Base-by-base conservation (phyloP, 2,329 filamentous ascomycete species). In the Rutstroemia sp. region DNA sequence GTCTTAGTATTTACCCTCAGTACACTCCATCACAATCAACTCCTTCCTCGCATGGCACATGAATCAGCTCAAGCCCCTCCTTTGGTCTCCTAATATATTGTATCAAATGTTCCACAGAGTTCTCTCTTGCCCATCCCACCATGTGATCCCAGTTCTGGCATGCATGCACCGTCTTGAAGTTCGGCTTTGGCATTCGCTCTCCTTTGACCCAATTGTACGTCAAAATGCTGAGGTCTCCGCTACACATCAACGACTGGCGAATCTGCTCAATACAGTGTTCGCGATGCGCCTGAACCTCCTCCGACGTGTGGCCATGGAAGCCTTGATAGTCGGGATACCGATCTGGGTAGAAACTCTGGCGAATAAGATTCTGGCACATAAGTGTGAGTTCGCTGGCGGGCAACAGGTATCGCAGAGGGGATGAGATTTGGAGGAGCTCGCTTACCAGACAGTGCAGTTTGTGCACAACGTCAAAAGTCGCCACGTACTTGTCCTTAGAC, bases 151-250 rank as follows among this genome's bases (percentile, higher is more conserved):
- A 34, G 10, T 37, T 37, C 21, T 49, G 48, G 27, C 48, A 49
- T n/a, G 14, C 8, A 21, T 49, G 30, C 4, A 21, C 21, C 14
- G 16, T 49, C 27, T 37, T 49, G 34, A 49, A 49, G 14, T 38
- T 49, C 9, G 48, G 25, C 14, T 49, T 49, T 49, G 48, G 48
- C 27, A 49, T 38, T 37, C n/a, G 27, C n/a, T 49, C 27, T 19
- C 27, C 48, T 34, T 49, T 34, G n/a, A 37, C n/a, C 48, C 48
- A 49, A 38, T 39, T 49, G 48, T 34, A 49, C 14, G 48, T 49
- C 9, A 39, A 18, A 19, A 39, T 19, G n/a, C 16, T 12, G 16
- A 49, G 16, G 30, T 49, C 48, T n/a, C 48, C 48, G 21, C 27
- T 18, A 37, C 48, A 39, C 48, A 23, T 37, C n/a, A 37, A 9